Evolutionary conservation across 257 asterid genomes (phyloP), one percentile per base, ranked within the genome.

Genomic region (Ajuga chamaepitys): DNA sequence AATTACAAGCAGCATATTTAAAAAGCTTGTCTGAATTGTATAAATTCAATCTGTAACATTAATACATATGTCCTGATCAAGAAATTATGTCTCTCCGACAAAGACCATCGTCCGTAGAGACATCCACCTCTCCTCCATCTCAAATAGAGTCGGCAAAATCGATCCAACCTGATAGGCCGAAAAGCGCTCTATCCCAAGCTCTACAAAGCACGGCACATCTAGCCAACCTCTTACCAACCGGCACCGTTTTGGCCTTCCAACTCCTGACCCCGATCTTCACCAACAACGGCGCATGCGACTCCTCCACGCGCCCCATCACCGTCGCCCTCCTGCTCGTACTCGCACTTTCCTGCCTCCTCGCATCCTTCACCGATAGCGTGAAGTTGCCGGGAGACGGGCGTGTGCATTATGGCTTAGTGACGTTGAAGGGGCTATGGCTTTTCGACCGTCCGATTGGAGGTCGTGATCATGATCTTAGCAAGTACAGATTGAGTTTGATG

Each of bases 141-240:
- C 37, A 5, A 8, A 3, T 5, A 30, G 37, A 5, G 37, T 30
- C 7, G 37, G 5, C n/a, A n/a, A n/a, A 1, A 6, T 35, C 1
- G 59, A 64, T 0, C 70, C 81, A 0, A 80, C 66, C 34, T 5
- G 4, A 1, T 72, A 82, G 0, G 50, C 72, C 83, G 4, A 74
- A 66, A 7, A 74, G 71, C 4, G 82, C 81, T 0, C 66, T 82
- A 9, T 74, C 85, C 4, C 81, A 72, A 37, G 78, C 82, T 62
- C 51, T 87, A 4, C 68, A 81, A 17, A 80, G 74, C 85, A 74
- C 94, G 0, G 88, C 91, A 9, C 60, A 89, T 44, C 77, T 89
- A 24, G 91, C 94, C 69, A 89, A 85, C 74, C 94, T 87, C 76
- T 89, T 87, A 26, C 97, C 97, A 0, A 87, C 97, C 0, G 87